Evolutionary conservation across 23 red algal species (phyloP).

Genomic region (Gracilariopsis chorda): DNA sequence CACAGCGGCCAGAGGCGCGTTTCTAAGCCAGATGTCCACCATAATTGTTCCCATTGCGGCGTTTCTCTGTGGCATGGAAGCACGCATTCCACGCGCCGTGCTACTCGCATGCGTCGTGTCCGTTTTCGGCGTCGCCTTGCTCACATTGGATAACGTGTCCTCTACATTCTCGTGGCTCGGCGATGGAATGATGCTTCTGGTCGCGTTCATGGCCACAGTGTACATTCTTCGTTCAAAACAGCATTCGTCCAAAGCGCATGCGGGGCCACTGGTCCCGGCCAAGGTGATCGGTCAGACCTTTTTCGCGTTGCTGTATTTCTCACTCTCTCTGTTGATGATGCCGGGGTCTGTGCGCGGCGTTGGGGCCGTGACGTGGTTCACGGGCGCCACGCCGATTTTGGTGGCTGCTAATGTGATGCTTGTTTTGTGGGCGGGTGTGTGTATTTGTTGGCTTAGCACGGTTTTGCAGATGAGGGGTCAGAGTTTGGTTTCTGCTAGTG

Average conservation of each 20-base stretch:
- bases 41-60: conserved; percentile 80
- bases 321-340: not conserved
- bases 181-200: conserved; percentile 65
- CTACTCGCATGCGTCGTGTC: conserved; percentile 44
- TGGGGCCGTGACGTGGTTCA: not conserved
- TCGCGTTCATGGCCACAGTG: conserved; percentile 49
- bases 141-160: conserved; percentile 45
- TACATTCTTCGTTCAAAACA: conserved; percentile 70
- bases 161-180: conserved; percentile 38
- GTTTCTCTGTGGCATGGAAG: conserved; percentile 9
- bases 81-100: not conserved
- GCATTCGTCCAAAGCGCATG: conserved; percentile 19
- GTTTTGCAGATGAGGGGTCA: conserved; percentile 71
- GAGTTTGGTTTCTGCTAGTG: conserved; percentile 47
- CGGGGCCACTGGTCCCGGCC: conserved; percentile 41
- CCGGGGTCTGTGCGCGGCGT: not conserved
- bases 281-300: conserved; percentile 71
- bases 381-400: conserved; percentile 49
- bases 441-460: conserved; percentile 42
- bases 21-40: conserved; percentile 81
- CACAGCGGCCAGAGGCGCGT: conserved; percentile 83
- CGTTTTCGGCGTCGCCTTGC: conserved; percentile 64
- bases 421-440: conserved; percentile 67
- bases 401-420: conserved; percentile 23
- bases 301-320: conserved; percentile 47